These are phyloP conservation scores for Quillaja saponaria DNA, from an alignment of 306 rosid genomes.

Conservation along the genomic window DNA sequence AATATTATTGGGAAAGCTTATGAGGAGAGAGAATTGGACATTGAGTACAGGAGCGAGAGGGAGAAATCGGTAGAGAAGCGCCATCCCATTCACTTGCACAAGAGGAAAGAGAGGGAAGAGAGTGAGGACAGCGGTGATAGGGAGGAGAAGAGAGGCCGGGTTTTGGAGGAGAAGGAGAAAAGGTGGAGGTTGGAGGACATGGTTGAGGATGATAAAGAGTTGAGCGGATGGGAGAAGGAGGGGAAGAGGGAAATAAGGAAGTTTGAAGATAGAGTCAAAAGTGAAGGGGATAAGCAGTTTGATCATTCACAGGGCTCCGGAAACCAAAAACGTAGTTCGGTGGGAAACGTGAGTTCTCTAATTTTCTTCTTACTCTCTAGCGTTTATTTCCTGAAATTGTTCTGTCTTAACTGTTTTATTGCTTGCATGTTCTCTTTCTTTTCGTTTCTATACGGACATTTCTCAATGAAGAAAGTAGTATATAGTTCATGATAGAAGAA, in stretches of 20 bases:
- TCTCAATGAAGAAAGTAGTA: no score
- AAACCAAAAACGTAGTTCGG: constrained; percentile 42
- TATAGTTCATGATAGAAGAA: no score
- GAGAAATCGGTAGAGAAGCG: constrained; percentile 49
- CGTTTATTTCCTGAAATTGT: neutral
- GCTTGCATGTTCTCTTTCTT: no score
- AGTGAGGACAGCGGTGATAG: constrained; percentile 47
- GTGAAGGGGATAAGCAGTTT: constrained; percentile 38
- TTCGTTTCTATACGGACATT: no score
- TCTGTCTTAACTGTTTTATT: no score
- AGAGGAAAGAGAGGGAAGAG: constrained; percentile 80
- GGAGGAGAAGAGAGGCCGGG: constrained; percentile 68
- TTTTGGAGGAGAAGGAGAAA: constrained; percentile 55
- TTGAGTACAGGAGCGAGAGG: constrained; percentile 27
- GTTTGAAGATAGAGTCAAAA: constrained; percentile 62
- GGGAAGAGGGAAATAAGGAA: constrained; percentile 57
- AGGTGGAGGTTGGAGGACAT: constrained; percentile 37
- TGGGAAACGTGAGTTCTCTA: constrained; percentile 53
- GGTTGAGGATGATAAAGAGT: constrained; percentile 31
- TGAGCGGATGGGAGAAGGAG: constrained; percentile 39
- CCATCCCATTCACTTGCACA: constrained; percentile 45
- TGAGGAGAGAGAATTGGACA: constrained; percentile 28
- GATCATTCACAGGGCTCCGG: constrained; percentile 37
- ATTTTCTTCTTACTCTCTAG: neutral
- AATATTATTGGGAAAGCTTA: constrained; percentile 33